phyloP scores from a whole-genome alignment of 306 rosid species.

The Cicer judaicum region DNA sequence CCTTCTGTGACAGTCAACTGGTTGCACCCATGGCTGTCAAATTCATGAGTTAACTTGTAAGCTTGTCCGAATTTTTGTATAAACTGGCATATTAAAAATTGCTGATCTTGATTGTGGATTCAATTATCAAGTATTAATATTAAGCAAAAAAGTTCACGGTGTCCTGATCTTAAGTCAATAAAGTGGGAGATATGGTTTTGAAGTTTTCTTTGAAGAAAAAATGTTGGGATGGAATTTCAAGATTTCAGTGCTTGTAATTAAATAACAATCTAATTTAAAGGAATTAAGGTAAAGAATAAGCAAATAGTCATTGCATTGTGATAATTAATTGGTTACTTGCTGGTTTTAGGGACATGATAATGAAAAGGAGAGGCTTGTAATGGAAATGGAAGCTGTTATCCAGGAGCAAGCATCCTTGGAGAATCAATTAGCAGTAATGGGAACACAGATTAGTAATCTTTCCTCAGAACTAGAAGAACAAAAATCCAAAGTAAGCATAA shows the following conservation, averaged over 20 bases:
- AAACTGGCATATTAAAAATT: slow-evolving; percentile 4
- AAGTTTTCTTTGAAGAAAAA: slow-evolving; percentile 23
- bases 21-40: slow-evolving; percentile 14
- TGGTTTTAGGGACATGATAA: slow-evolving; percentile 81
- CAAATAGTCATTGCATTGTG: slow-evolving; percentile 20
- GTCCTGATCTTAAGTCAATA: background rate
- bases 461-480: slow-evolving; percentile 75
- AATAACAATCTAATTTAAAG: background rate
- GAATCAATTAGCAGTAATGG: slow-evolving; percentile 68
- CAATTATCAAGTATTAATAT: slow-evolving; percentile 19
- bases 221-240: slow-evolving; percentile 28
- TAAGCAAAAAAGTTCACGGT: background rate
- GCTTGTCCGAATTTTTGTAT: background rate
- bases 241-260: slow-evolving; percentile 1
- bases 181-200: slow-evolving; percentile 1
- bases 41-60: background rate
- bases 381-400: slow-evolving; percentile 91
- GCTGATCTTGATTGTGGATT: slow-evolving; percentile 17
- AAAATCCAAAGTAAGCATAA: slow-evolving; percentile 57
- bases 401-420: slow-evolving; percentile 76
- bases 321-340: slow-evolving; percentile 38
- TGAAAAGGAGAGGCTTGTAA: slow-evolving; percentile 90
- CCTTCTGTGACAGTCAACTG: slow-evolving; percentile 4
- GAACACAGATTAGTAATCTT: slow-evolving; percentile 59
- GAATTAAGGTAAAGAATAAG: background rate